These are phyloP conservation scores for Brassica carinata DNA, from an alignment of 345 rosid species.

Conservation along the genomic window DNA sequence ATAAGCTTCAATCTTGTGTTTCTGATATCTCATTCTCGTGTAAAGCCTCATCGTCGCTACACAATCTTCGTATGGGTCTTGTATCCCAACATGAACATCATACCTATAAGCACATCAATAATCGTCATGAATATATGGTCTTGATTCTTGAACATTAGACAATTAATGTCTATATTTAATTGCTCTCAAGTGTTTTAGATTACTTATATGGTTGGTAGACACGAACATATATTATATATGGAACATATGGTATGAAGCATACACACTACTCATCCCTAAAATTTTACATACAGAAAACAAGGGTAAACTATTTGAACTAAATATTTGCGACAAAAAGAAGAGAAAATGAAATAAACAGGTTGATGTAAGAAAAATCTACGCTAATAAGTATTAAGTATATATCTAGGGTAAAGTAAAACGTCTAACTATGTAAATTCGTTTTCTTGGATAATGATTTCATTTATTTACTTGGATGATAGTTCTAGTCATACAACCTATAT, in stretches of 20 bases:
- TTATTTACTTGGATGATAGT: not conserved
- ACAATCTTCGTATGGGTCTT: slow-evolving; percentile 85
- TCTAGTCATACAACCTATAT: not conserved
- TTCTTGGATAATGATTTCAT: not conserved
- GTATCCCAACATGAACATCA: slow-evolving; percentile 74
- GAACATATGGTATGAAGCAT: not conserved
- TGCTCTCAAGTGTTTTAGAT: slow-evolving; percentile 2
- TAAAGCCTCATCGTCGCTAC: slow-evolving; percentile 92
- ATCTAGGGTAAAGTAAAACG: not conserved
- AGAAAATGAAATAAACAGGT: not conserved
- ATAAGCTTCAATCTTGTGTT: slow-evolving; percentile 55
- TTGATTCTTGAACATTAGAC: not conserved
- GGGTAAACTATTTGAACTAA: not conserved
- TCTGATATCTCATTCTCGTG: slow-evolving; percentile 76
- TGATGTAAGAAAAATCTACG: not conserved
- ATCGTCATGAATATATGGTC: not conserved
- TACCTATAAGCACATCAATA: slow-evolving; percentile 45
- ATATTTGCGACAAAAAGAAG: not conserved
- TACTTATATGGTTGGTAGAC: not conserved
- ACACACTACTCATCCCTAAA: not conserved
- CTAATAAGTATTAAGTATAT: not conserved
- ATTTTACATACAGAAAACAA: not conserved
- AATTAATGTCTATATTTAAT: not conserved
- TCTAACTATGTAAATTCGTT: not conserved
- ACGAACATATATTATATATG: not conserved